phyloP scores from a whole-genome alignment of 1,139 yeast species.

The Blastobotrys serpentis region DNA sequence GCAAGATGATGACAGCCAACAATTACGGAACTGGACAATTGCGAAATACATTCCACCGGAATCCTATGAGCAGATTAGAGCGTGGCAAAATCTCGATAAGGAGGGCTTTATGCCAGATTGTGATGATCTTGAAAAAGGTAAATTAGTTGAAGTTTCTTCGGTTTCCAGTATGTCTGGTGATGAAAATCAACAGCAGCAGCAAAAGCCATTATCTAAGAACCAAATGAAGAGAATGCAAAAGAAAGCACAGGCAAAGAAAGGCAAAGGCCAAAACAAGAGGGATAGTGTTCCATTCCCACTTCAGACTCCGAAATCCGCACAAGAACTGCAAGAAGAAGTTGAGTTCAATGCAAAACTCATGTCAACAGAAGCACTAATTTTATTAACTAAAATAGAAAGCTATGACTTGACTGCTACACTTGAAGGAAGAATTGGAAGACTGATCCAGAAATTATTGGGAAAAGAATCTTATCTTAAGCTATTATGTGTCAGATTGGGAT shows the following conservation, averaged over 20 bases:
- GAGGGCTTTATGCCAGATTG: constrained; percentile 21
- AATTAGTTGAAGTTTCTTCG: not conserved
- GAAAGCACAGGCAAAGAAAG: constrained; percentile 38
- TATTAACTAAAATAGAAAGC: constrained; percentile 41
- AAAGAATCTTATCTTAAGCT: constrained; percentile 37
- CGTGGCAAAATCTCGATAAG: constrained; percentile 43
- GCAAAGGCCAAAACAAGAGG: constrained; percentile 24
- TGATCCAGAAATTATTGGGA: constrained; percentile 38
- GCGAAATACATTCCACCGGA: constrained; percentile 11
- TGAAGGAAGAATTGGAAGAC: constrained; percentile 36
- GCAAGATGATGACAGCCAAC: not conserved
- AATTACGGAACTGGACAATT: constrained; percentile 3
- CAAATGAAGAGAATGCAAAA: constrained; percentile 40
- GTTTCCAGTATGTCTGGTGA: not conserved
- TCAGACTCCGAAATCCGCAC: constrained; percentile 27
- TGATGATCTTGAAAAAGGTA: constrained; percentile 4
- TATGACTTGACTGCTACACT: constrained; percentile 44
- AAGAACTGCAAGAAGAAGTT: constrained; percentile 30
- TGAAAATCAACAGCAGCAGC: not conserved
- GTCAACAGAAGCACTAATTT: constrained; percentile 46
- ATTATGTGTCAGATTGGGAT: constrained; percentile 43
- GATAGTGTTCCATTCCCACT: constrained; percentile 25
- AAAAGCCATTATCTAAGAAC: constrained; percentile 39
- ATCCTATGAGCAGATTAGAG: constrained; percentile 34
- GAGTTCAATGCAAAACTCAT: constrained; percentile 40